These are phyloP conservation scores for Brassica cretica DNA, from an alignment of 345 rosid species.

Conservation along the genomic window DNA sequence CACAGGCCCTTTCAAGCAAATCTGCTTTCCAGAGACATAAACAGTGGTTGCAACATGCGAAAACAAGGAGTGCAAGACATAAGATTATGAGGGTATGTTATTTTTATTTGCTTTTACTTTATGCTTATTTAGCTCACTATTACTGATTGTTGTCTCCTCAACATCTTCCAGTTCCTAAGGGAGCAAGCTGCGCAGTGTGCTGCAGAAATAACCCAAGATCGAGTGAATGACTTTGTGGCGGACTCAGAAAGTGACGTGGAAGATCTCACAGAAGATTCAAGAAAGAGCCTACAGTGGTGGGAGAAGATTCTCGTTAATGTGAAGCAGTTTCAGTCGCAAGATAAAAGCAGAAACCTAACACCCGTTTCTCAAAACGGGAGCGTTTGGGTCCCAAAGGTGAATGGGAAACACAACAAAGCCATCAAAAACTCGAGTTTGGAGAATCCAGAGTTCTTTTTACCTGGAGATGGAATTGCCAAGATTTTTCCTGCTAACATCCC, in stretches of 20 bases:
- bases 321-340: slow-evolving; percentile 49
- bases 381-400: slow-evolving; percentile 68
- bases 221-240: slow-evolving; percentile 64
- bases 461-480: slow-evolving; percentile 68
- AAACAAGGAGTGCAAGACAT: slow-evolving; percentile 93
- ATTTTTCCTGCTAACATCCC: slow-evolving; percentile 67
- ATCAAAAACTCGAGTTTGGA: slow-evolving; percentile 50
- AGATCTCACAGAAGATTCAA: slow-evolving; percentile 50
- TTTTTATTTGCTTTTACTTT: neutral
- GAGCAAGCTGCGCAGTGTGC: slow-evolving; percentile 91
- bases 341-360: slow-evolving; percentile 41
- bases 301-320: slow-evolving; percentile 62
- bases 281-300: slow-evolving; percentile 59
- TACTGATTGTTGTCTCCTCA: slow-evolving; percentile 20
- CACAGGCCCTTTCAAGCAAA: slow-evolving; percentile 88
- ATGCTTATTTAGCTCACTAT: slow-evolving; percentile 3
- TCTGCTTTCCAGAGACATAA: slow-evolving; percentile 88
- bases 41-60: slow-evolving; percentile 92
- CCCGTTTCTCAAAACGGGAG: slow-evolving; percentile 45
- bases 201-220: slow-evolving; percentile 75
- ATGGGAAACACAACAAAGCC: slow-evolving; percentile 79
- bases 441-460: slow-evolving; percentile 47
- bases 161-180: slow-evolving; percentile 69
- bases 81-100: slow-evolving; percentile 79
- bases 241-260: slow-evolving; percentile 74